Base-by-base conservation (phyloP, 495 filamentous ascomycete genomes). In the Aspergillus cavernicola region DNA sequence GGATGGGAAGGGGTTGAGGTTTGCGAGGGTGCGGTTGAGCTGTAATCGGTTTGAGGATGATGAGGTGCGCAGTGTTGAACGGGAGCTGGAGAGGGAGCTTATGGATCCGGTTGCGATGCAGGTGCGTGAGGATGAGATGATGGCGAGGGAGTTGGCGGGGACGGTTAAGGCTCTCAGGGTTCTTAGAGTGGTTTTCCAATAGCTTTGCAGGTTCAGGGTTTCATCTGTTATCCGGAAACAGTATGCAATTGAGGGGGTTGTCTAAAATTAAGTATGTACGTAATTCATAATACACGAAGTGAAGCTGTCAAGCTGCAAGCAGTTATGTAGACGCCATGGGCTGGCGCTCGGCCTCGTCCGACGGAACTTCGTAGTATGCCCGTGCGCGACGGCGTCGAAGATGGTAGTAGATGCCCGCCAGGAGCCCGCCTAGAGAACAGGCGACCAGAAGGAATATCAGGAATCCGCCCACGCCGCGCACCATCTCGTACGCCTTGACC, bases 401-500 rank as follows among this genome's bases (percentile, higher is more conserved):
- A n/a, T 57, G 22, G 32, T 59, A 61, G 52, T 58, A 66, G 15
- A 61, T 16, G 12, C 60, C 61, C n/a, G 50, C 57, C 36, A 67
- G 42, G 10, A 64, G 55, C 23, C 67, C 69, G 20, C 63, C 61
- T 32, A 68, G 29, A 2, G 61, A 57, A 49, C 66, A 61, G 2
- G 51, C 28, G 15, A 66, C 22, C 24, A 71, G 44, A 36, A 72
- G 60, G 50, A 71, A 60, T 26, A 74, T 63, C 37, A 74, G 43
- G 0, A 74, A 46, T 29, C 62, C 61, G 4, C 69, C 66, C 0
- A 72, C 57, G 16, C 63, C 68, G 40, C 60, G 65, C 20, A 74
- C 63, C 32, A 74, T 57, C 10, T 72, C 66, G 55, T 64, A 69
- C 11, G 71, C 71, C 58, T 61, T 63, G 54, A 53, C 59, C 11